Evolutionary conservation across 129 eudicot genomes (phyloP).

Genomic region (Flaveria trinervia): DNA sequence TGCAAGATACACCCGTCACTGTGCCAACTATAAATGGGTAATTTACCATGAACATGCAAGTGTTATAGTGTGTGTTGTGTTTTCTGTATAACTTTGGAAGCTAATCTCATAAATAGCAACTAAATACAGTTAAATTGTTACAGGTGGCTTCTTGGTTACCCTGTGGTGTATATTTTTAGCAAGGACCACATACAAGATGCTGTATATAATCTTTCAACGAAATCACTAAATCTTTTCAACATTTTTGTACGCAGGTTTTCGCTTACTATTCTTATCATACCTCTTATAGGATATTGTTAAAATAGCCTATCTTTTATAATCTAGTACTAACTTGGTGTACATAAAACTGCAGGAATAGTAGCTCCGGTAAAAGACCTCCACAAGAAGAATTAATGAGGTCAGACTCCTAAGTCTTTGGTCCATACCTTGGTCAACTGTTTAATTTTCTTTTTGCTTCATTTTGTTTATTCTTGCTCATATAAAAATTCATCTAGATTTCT

Average conservation of each 20-base stretch:
- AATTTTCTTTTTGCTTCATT: not conserved
- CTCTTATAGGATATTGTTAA: not conserved
- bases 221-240: constrained; percentile 68
- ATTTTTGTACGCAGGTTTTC: constrained; percentile 64
- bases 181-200: constrained; percentile 78
- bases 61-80: not conserved
- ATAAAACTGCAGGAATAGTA: constrained; percentile 48
- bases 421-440: not conserved
- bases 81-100: not conserved
- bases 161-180: constrained; percentile 77
- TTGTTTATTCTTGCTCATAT: not conserved
- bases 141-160: constrained; percentile 99
- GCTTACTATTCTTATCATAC: constrained; percentile 7
- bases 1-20: constrained; percentile 68
- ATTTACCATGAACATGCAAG: constrained; percentile 10
- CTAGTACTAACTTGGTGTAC: constrained; percentile 3
- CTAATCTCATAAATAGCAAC: not conserved
- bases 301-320: not conserved
- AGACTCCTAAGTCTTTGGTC: not conserved
- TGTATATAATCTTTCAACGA: constrained; percentile 78
- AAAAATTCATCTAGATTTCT: not conserved
- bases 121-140: constrained; percentile 12
- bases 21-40: constrained; percentile 91
- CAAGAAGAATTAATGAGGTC: constrained; percentile 90
- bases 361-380: constrained; percentile 40